Evolutionary conservation across 768 basidiomycete species (phyloP).

Genomic region (Rhizopogon sp.): DNA sequence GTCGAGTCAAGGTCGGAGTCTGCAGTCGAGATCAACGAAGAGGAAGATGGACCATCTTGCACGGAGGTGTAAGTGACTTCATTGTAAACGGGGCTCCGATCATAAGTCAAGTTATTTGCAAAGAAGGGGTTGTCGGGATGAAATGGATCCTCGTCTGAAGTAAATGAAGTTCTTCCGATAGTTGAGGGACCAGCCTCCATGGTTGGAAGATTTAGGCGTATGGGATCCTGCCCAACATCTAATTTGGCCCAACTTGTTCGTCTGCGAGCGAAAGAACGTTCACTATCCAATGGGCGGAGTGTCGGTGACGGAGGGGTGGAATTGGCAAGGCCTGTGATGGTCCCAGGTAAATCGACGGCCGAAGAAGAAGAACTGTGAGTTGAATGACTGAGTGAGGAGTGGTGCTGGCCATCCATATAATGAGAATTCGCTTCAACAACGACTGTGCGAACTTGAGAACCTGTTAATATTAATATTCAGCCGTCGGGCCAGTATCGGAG

Average conservation of each 20-base stretch:
- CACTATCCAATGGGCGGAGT: slow-evolving; percentile 29
- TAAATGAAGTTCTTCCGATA: slow-evolving; percentile 18
- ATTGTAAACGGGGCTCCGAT: background rate
- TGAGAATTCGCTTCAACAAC: background rate
- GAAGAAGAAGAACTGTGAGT: slow-evolving; percentile 45
- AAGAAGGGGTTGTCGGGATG: slow-evolving; percentile 36
- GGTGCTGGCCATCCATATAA: background rate
- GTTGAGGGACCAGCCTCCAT: slow-evolving; percentile 18
- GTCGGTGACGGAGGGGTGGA: slow-evolving; percentile 53
- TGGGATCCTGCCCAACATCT: slow-evolving; percentile 43
- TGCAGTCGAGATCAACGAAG: slow-evolving; percentile 39
- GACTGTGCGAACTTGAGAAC: too few relatives aligned
- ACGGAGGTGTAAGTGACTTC: slow-evolving; percentile 23
- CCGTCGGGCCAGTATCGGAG: too few relatives aligned
- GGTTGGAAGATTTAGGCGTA: slow-evolving; percentile 31
- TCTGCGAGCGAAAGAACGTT: slow-evolving; percentile 37
- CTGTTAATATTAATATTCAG: too few relatives aligned
- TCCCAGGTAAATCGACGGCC: slow-evolving; percentile 48
- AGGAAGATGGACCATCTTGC: slow-evolving; percentile 45
- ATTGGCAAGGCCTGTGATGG: slow-evolving; percentile 36
- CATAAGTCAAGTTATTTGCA: slow-evolving; percentile 10
- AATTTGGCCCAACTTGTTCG: slow-evolving; percentile 54
- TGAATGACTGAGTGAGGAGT: slow-evolving; percentile 5
- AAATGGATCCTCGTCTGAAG: slow-evolving; percentile 44
- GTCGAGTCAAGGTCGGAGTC: slow-evolving; percentile 34